phyloP scores from a whole-genome alignment of 352 stramenopile species.

The Pythium coloratum region DNA sequence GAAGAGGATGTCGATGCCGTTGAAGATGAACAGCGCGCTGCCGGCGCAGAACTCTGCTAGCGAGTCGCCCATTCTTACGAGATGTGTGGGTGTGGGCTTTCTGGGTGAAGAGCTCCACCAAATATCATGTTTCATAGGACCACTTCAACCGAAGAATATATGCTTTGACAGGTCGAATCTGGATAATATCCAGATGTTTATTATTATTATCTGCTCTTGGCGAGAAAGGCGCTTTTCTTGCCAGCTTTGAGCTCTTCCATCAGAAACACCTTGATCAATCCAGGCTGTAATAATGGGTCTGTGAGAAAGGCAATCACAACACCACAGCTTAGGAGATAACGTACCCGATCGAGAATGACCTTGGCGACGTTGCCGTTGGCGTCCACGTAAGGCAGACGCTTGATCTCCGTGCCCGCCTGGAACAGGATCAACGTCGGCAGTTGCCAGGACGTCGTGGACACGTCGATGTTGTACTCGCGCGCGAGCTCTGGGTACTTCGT shows the following conservation, averaged over 20 bases:
- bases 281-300: constrained; percentile 27
- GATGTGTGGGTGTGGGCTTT: neutral
- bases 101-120: neutral
- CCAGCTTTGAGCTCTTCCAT: constrained; percentile 55
- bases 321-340: neutral
- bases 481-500: constrained; percentile 66
- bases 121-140: constrained; percentile 3
- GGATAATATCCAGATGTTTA: neutral
- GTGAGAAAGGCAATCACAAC: neutral
- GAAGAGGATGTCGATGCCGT: constrained; percentile 65
- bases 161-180: constrained; percentile 1
- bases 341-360: constrained; percentile 60
- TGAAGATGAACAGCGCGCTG: constrained; percentile 70
- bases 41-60: constrained; percentile 56
- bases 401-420: constrained; percentile 52
- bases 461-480: constrained; percentile 54
- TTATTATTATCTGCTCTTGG: constrained; percentile 23
- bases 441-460: constrained; percentile 64
- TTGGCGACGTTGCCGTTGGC: constrained; percentile 54
- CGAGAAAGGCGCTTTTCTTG: constrained; percentile 42
- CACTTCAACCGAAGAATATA: constrained; percentile 10
- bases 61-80: constrained; percentile 34
- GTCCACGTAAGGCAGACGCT: constrained; percentile 59
- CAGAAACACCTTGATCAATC: constrained; percentile 51
- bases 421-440: constrained; percentile 78